phyloP scores from a whole-genome alignment of 441 rosid species.

The Euphorbia celastroides region DNA sequence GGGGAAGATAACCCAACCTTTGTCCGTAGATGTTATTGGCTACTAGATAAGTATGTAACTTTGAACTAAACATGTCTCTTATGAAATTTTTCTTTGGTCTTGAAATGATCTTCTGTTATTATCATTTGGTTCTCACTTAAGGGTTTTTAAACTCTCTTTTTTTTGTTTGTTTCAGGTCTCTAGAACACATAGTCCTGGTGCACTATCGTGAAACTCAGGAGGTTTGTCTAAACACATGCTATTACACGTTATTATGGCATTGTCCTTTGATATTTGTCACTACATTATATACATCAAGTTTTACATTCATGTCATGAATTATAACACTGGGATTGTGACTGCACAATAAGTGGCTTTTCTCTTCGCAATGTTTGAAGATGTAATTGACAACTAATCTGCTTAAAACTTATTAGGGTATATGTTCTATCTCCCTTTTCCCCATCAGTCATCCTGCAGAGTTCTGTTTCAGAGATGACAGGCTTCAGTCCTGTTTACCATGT shows the following conservation, averaged over 20 bases:
- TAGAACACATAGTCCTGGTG: slow-evolving; percentile 95
- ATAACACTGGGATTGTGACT: not conserved
- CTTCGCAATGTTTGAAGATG: not conserved
- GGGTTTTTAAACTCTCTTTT: slow-evolving; percentile 13
- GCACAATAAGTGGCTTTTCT: not conserved
- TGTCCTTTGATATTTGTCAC: slow-evolving; percentile 14
- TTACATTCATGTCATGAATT: not conserved
- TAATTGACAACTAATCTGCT: not conserved
- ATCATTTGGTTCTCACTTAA: not conserved
- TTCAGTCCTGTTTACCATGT: not conserved
- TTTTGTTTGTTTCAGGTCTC: slow-evolving; percentile 48
- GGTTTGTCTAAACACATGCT: slow-evolving; percentile 46
- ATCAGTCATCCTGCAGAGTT: not conserved
- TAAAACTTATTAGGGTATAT: not conserved
- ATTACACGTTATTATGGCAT: not conserved
- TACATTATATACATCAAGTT: not conserved
- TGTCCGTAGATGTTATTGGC: slow-evolving; percentile 98
- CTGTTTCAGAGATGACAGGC: not conserved
- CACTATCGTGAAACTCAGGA: slow-evolving; percentile 97
- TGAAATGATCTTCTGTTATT: not conserved
- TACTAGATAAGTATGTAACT: slow-evolving; percentile 86
- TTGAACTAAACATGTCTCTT: not conserved
- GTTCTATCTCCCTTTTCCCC: not conserved
- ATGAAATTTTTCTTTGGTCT: not conserved
- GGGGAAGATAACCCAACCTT: slow-evolving; percentile 85